These are phyloP conservation scores for Arthrobotrys conoides DNA, from an alignment of 2,329 filamentous ascomycete genomes.

Conservation along the genomic window DNA sequence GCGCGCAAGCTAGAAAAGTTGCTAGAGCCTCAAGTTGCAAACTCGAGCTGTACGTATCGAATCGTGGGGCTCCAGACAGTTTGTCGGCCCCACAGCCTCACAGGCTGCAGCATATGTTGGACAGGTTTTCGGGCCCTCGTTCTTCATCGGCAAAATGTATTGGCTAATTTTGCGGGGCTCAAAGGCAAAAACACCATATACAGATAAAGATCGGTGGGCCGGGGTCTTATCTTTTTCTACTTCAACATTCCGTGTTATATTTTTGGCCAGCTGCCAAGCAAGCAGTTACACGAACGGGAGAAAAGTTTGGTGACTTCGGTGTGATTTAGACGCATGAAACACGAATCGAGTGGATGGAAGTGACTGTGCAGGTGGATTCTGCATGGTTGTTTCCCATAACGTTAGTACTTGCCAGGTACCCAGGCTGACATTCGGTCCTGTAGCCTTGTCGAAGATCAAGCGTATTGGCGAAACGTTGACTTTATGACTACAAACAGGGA, in stretches of 20 bases:
- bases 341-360: neutral
- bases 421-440: neutral
- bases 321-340: neutral
- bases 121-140: slow-evolving; percentile 21
- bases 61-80: slow-evolving; percentile 22
- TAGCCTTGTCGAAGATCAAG: neutral
- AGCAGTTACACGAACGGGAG: neutral
- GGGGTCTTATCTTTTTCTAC: neutral
- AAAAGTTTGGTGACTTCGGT: neutral
- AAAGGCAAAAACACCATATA: neutral
- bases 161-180: slow-evolving; percentile 9
- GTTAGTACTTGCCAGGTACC: slow-evolving; percentile 20
- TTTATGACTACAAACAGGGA: slow-evolving; percentile 9
- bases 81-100: slow-evolving; percentile 29
- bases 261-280: neutral
- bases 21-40: slow-evolving; percentile 25
- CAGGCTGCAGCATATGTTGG: slow-evolving; percentile 22
- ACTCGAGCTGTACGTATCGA: neutral
- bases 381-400: slow-evolving; percentile 1
- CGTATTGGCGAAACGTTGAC: slow-evolving; percentile 7
- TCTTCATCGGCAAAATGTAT: slow-evolving; percentile 4
- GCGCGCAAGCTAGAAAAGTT: neutral
- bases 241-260: slow-evolving; percentile 11
- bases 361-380: slow-evolving; percentile 8
- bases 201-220: neutral